Evolutionary conservation across 306 rosid species (phyloP).

Genomic region (Bauhinia variegata): DNA sequence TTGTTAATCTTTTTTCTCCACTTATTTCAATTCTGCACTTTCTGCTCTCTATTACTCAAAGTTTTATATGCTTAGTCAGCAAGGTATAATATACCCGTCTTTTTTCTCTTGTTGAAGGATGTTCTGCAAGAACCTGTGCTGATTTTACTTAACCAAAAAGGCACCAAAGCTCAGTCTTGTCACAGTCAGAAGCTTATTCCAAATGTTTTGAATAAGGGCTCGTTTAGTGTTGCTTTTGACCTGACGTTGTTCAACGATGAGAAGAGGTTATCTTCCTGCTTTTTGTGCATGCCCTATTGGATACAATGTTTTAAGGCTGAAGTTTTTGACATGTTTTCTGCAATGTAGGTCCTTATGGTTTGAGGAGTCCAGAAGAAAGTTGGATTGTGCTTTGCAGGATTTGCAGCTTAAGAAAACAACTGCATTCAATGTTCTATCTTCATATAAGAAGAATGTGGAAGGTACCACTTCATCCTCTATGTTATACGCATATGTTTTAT

Average conservation of each 20-base stretch:
- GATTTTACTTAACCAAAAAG: conserved; percentile 60
- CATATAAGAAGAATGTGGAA: conserved; percentile 38
- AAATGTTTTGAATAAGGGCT: conserved; percentile 39
- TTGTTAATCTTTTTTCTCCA: too few relatives aligned
- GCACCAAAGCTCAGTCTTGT: conserved; percentile 41
- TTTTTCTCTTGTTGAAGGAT: conserved; percentile 57
- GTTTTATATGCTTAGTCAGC: not conserved
- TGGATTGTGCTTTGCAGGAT: conserved; percentile 48
- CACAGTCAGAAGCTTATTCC: conserved; percentile 44
- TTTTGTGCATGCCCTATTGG: not conserved
- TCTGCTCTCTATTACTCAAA: not conserved
- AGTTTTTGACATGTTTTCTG: conserved; percentile 29
- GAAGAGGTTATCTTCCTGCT: conserved; percentile 56
- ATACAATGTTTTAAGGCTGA: not conserved
- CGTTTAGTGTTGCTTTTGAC: conserved; percentile 41
- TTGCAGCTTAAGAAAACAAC: conserved; percentile 41
- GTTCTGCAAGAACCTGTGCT: conserved; percentile 73
- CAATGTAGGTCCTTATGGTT: conserved; percentile 68
- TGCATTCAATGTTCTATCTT: conserved; percentile 30
- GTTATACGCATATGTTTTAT: conserved; percentile 1
- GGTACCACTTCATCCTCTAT: conserved; percentile 29
- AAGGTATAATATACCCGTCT: conserved; percentile 10
- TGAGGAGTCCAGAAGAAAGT: conserved; percentile 50
- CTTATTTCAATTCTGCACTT: not conserved
- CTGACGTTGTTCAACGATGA: conserved; percentile 43